phyloP scores from a whole-genome alignment of 768 basidiomycete genomes.

The Amyloporia xantha region DNA sequence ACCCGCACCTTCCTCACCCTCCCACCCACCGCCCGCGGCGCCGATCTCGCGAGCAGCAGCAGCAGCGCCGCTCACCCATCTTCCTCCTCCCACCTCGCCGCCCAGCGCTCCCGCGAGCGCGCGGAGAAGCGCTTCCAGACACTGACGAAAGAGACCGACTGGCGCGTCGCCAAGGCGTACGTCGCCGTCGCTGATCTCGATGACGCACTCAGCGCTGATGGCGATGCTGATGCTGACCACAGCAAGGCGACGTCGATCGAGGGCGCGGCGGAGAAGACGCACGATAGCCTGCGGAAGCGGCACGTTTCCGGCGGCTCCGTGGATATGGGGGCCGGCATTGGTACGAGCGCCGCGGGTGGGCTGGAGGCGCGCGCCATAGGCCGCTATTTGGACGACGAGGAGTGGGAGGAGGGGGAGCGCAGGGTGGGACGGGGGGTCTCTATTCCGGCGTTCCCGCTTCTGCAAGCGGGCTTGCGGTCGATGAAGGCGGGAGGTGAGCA shows the following conservation, averaged over 20 bases:
- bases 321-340: too few relatives aligned
- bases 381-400: constrained; percentile 58
- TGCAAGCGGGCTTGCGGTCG: neutral
- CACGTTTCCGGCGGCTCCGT: neutral
- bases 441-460: constrained; percentile 19
- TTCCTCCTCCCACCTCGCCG: constrained; percentile 33
- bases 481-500: neutral
- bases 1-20: constrained; percentile 54
- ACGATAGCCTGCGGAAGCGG: constrained; percentile 5
- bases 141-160: constrained; percentile 65
- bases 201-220: constrained; percentile 15
- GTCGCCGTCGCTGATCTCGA: constrained; percentile 52
- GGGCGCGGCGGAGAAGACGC: neutral
- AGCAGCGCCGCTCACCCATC: constrained; percentile 19
- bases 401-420: constrained; percentile 50
- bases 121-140: constrained; percentile 57
- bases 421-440: constrained; percentile 24
- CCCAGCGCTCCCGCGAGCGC: constrained; percentile 37
- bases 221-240: constrained; percentile 1
- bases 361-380: constrained; percentile 49
- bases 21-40: constrained; percentile 32
- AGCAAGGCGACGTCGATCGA: constrained; percentile 8
- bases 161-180: constrained; percentile 61
- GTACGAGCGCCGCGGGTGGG: neutral
- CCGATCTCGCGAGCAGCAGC: constrained; percentile 16